A percentile compares a stretch with the other conserved stretches of the same genome.
Evolutionary conservation across 495 filamentous ascomycete species (phyloP).

Genomic region (Xylaria curta): DNA sequence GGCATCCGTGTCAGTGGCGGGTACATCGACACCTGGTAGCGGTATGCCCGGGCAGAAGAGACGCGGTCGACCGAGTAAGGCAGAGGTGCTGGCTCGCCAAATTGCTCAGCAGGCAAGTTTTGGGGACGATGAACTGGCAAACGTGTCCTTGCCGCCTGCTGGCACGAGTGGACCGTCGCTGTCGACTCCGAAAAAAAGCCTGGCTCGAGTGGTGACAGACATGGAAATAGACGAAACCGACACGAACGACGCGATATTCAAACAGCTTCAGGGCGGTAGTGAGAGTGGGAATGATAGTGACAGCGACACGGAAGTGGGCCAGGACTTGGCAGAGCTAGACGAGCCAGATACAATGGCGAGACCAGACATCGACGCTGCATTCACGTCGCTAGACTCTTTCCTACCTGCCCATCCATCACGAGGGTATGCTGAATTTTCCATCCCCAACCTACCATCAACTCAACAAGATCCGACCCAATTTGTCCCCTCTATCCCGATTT

Average conservation of each 20-base stretch:
- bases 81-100: slow-evolving; percentile 33
- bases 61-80: slow-evolving; percentile 41
- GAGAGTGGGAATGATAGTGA: slow-evolving; percentile 2
- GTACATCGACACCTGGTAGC: slow-evolving; percentile 12
- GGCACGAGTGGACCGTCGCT: slow-evolving; percentile 36
- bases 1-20: slow-evolving; percentile 9
- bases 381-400: slow-evolving; percentile 9
- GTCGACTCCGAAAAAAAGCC: slow-evolving; percentile 41
- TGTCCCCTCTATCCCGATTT: slow-evolving; percentile 13
- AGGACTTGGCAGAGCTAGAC: background rate
- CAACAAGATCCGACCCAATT: slow-evolving; percentile 7
- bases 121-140: slow-evolving; percentile 24
- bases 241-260: slow-evolving; percentile 31
- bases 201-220: slow-evolving; percentile 16
- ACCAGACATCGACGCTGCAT: background rate
- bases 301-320: slow-evolving; percentile 21
- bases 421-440: slow-evolving; percentile 22
- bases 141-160: slow-evolving; percentile 29
- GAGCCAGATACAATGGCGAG: slow-evolving; percentile 7
- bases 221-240: slow-evolving; percentile 35
- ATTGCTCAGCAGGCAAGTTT: slow-evolving; percentile 30
- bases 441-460: slow-evolving; percentile 12
- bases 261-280: slow-evolving; percentile 28
- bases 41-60: slow-evolving; percentile 9
- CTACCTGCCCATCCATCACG: slow-evolving; percentile 15